These are phyloP conservation scores for Poa annua DNA, from an alignment of 176 grass and related monocot genomes.

Conservation along the genomic window DNA sequence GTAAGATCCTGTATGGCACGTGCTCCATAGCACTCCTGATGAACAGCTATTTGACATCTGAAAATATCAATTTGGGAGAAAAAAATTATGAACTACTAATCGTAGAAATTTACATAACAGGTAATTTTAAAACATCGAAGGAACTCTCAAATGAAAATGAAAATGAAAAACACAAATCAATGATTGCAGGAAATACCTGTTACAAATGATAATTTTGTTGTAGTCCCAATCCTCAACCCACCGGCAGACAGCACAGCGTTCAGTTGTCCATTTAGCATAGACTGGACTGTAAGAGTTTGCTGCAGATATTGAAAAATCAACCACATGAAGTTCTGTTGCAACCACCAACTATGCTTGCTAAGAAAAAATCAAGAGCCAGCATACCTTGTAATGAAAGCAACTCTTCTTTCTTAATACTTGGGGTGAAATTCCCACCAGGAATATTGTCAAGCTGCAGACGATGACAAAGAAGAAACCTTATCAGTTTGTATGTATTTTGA, in stretches of 20 bases:
- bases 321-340: constrained; percentile 13
- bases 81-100: neutral
- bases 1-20: constrained; percentile 67
- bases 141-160: constrained; percentile 14
- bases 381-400: constrained; percentile 55
- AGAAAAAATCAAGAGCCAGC: constrained; percentile 9
- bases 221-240: constrained; percentile 99
- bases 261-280: constrained; percentile 89
- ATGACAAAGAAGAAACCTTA: constrained; percentile 5
- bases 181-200: constrained; percentile 61
- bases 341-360: constrained; percentile 5
- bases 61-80: constrained; percentile 39
- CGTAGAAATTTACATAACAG: constrained; percentile 10
- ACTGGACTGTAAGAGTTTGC: constrained; percentile 80
- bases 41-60: constrained; percentile 95
- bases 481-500: constrained; percentile 11
- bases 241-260: constrained; percentile 90
- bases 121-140: neutral
- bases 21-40: constrained; percentile 97
- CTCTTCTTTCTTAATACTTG: constrained; percentile 58
- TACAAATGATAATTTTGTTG: constrained; percentile 99
- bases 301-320: constrained; percentile 44
- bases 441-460: constrained; percentile 56
- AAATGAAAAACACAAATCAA: neutral
- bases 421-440: constrained; percentile 41